Evolutionary conservation across 345 rosid genomes (phyloP).

Genomic region (Arabidopsis arenosa): DNA sequence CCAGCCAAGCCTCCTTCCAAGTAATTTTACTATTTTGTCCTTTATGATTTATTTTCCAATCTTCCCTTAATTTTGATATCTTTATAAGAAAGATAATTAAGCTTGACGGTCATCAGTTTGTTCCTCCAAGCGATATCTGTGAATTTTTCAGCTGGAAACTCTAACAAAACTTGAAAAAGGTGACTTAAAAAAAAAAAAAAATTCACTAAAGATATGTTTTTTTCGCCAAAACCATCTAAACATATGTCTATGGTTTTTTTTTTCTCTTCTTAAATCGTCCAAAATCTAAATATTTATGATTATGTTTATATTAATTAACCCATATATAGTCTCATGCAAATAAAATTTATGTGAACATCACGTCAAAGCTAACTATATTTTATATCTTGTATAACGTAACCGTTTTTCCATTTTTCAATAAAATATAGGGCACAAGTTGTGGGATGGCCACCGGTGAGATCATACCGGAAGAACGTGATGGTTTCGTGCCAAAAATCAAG

Average conservation of each 20-base stretch:
- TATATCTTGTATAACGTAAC: slow-evolving; percentile 16
- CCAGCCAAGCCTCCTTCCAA: slow-evolving; percentile 82
- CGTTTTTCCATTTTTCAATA: neutral
- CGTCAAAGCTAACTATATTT: slow-evolving; percentile 3
- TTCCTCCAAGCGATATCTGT: neutral
- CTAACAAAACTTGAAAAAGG: slow-evolving; percentile 2
- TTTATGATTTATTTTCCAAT: neutral
- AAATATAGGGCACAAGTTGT: slow-evolving; percentile 72
- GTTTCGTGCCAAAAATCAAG: slow-evolving; percentile 52
- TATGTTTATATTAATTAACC: neutral
- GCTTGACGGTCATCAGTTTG: neutral
- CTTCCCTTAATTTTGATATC: neutral
- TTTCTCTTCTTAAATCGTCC: neutral
- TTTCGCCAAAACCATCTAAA: neutral
- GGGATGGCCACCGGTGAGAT: slow-evolving; percentile 98
- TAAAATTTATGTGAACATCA: slow-evolving; percentile 9
- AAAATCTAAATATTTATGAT: neutral
- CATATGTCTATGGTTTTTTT: neutral
- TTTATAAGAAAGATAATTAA: neutral
- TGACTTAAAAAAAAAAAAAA: neutral
- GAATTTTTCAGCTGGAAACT: neutral
- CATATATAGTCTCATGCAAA: neutral
- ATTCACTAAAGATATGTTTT: neutral
- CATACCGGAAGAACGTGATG: slow-evolving; percentile 80
- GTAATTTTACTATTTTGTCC: slow-evolving; percentile 46